phyloP scores from a whole-genome alignment of 2,329 filamentous ascomycete species.

The Fusarium penzigii region DNA sequence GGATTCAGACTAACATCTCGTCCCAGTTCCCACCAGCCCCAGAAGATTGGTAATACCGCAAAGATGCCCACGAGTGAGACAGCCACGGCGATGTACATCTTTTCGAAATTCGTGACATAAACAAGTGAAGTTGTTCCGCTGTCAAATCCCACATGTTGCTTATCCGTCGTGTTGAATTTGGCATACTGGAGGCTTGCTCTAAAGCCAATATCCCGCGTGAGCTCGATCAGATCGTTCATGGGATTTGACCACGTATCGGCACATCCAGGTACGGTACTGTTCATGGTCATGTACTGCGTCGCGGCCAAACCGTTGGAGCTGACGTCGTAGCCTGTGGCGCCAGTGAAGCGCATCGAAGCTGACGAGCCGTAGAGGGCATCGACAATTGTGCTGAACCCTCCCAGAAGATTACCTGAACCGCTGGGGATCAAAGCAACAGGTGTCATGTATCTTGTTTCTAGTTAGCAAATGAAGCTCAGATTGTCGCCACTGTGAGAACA shows the following conservation, averaged over 20 bases:
- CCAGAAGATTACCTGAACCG: slow-evolving; percentile 15
- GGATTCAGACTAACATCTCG: slow-evolving; percentile 24
- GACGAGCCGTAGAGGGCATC: slow-evolving; percentile 7
- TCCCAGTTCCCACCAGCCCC: slow-evolving; percentile 28
- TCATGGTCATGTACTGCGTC: slow-evolving; percentile 22
- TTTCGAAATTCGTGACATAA: slow-evolving; percentile 18
- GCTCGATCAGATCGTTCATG: slow-evolving; percentile 25
- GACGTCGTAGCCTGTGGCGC: slow-evolving; percentile 18
- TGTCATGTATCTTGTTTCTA: slow-evolving; percentile 10
- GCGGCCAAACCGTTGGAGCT: slow-evolving; percentile 9
- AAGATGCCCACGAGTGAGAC: slow-evolving; percentile 21
- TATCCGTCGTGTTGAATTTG: slow-evolving; percentile 17
- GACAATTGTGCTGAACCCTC: slow-evolving; percentile 19
- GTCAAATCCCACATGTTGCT: slow-evolving; percentile 12
- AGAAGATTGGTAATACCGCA: slow-evolving; percentile 18
- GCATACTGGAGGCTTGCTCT: slow-evolving; percentile 24
- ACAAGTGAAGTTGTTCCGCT: slow-evolving; percentile 16
- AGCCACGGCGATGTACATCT: slow-evolving; percentile 22
- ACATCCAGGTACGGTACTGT: slow-evolving; percentile 3
- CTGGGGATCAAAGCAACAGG: slow-evolving; percentile 1
- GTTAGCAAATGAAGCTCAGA: background rate
- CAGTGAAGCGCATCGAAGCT: slow-evolving; percentile 15
- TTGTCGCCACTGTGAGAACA: fast-evolving
- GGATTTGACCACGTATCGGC: slow-evolving; percentile 17
- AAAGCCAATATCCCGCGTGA: slow-evolving; percentile 22